These are phyloP conservation scores for Aspergillus funiculosus DNA, from an alignment of 495 filamentous ascomycete species.

Conservation along the genomic window DNA sequence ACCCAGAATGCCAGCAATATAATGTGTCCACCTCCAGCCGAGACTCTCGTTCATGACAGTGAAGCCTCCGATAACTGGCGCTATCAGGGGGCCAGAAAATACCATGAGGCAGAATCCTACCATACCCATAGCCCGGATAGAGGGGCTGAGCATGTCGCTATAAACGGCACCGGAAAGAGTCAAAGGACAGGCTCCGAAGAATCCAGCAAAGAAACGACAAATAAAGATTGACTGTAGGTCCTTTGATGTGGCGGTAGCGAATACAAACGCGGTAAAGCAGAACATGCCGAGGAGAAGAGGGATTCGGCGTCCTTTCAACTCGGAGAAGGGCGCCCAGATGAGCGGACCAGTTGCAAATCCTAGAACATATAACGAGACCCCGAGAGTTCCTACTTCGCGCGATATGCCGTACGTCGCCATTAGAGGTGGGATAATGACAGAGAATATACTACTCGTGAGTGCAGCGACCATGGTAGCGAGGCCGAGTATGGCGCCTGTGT, in stretches of 20 bases:
- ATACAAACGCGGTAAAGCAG: conserved; percentile 50
- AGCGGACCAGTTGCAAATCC: conserved; percentile 57
- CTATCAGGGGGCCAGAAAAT: conserved; percentile 75
- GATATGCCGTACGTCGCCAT: conserved; percentile 44
- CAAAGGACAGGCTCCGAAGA: conserved; percentile 65
- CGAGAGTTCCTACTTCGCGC: conserved; percentile 48
- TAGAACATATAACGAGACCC: conserved; percentile 52
- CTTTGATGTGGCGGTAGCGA: conserved; percentile 55
- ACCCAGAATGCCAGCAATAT: conserved; percentile 71
- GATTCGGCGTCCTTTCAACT: conserved; percentile 52
- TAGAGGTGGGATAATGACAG: conserved; percentile 13
- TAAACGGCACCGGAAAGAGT: conserved; percentile 86
- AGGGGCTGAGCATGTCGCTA: conserved; percentile 82
- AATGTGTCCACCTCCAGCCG: conserved; percentile 89
- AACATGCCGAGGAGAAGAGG: conserved; percentile 53
- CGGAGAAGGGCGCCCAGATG: conserved; percentile 62
- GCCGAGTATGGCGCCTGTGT: conserved; percentile 18
- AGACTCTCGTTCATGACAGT: conserved; percentile 37
- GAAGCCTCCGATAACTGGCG: conserved; percentile 85
- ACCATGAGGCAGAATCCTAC: conserved; percentile 81
- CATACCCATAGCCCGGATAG: conserved; percentile 58
- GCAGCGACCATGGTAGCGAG: conserved; percentile 20
- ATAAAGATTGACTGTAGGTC: conserved; percentile 63
- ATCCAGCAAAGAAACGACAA: conserved; percentile 61
- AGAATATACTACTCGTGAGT: conserved; percentile 21